Evolutionary conservation across 768 basidiomycete genomes (phyloP).

Genomic region (Cystobasidium onofrii): DNA sequence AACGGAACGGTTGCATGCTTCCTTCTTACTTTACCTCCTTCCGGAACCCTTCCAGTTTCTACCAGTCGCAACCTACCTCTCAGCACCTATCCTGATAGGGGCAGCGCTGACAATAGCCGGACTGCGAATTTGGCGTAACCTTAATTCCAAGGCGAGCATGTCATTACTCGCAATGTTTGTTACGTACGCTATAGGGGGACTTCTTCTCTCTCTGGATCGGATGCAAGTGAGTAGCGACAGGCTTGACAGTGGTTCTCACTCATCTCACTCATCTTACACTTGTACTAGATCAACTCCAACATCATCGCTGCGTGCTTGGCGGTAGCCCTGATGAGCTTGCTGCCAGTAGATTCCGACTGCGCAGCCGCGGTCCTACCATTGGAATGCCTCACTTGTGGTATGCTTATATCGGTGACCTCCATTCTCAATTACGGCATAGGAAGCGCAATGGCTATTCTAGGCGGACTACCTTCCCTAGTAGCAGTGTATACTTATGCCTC

Average conservation of each 20-base stretch:
- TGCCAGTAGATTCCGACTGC: constrained; percentile 43
- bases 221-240: neutral
- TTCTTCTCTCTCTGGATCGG: neutral
- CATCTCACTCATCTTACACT: no score
- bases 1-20: constrained; percentile 89
- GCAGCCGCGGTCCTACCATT: constrained; percentile 58
- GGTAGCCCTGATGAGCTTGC: constrained; percentile 13
- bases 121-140: constrained; percentile 63
- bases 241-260: no score
- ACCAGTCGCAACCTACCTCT: constrained; percentile 83
- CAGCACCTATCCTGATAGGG: constrained; percentile 74
- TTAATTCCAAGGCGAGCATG: no score
- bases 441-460: constrained; percentile 57
- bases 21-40: constrained; percentile 91
- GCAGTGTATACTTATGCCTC: constrained; percentile 1
- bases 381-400: constrained; percentile 74
- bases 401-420: constrained; percentile 72
- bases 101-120: constrained; percentile 79
- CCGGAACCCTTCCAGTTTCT: constrained; percentile 61
- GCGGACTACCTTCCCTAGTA: constrained; percentile 64
- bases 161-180: neutral
- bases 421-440: constrained; percentile 91
- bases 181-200: neutral
- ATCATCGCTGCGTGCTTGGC: neutral
- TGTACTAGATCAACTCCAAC: neutral